phyloP scores from a whole-genome alignment of 2,329 filamentous ascomycete genomes.

The Pseudohalonectria lignicola region DNA sequence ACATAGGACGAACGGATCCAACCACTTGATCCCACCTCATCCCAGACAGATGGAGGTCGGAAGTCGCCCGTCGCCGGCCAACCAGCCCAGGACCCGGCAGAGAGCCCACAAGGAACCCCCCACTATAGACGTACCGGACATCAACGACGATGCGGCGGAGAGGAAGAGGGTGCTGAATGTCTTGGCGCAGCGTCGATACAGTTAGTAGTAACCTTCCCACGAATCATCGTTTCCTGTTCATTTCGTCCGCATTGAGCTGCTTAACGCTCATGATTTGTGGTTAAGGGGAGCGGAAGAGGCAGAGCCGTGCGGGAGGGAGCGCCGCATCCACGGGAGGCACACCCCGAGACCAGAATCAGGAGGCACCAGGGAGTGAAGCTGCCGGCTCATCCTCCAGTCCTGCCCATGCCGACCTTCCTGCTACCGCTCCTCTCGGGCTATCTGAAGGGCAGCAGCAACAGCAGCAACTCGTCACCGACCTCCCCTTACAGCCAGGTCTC shows the following conservation, averaged over 20 bases:
- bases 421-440: no score
- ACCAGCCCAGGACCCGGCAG: constrained; percentile 18
- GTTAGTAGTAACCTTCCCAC: constrained; percentile 19
- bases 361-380: no score
- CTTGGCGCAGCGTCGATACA: constrained; percentile 41
- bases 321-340: no score
- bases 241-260: constrained; percentile 4
- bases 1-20: no score
- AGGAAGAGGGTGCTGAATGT: constrained; percentile 43
- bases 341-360: no score
- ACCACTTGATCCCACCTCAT: no score
- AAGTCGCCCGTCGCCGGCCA: not conserved
- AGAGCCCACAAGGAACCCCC: constrained; percentile 26
- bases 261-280: no score
- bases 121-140: constrained; percentile 30
- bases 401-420: no score
- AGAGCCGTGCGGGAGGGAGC: constrained; percentile 3
- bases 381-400: no score
- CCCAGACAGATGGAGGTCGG: not conserved
- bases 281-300: constrained; percentile 18
- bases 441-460: no score
- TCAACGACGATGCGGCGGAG: constrained; percentile 38
- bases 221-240: not conserved
- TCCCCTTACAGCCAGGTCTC: no score
- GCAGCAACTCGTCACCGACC: no score